Conservation (phyloP, 176 grass and related monocot species). For the Paspalum notatum region DNA sequence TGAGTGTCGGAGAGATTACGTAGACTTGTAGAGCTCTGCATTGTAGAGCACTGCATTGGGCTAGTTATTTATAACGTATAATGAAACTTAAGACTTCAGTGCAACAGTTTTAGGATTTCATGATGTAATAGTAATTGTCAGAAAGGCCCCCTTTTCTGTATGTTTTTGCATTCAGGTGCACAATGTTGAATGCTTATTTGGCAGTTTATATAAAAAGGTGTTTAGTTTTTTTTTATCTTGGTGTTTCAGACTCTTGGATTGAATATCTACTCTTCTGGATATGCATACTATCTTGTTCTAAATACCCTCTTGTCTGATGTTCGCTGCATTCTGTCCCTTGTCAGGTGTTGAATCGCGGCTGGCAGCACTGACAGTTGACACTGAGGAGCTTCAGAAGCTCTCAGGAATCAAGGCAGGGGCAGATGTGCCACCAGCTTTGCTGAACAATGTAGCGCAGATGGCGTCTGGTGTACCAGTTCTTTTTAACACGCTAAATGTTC, state of each 20-base stretch:
- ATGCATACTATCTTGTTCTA: neutral
- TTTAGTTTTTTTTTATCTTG: neutral
- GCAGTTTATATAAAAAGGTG: neutral
- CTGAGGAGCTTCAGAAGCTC: slow-evolving; percentile 71
- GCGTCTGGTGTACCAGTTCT: slow-evolving; percentile 60
- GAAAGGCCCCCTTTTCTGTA: neutral
- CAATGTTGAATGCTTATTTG: neutral
- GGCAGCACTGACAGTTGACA: slow-evolving; percentile 75
- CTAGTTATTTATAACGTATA: neutral
- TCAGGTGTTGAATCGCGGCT: slow-evolving; percentile 90
- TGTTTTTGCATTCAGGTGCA: neutral
- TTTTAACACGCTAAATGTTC: slow-evolving; percentile 88
- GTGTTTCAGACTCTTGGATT: neutral
- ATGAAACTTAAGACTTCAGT: neutral
- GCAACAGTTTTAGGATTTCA: neutral
- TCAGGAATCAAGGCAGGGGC: slow-evolving; percentile 40
- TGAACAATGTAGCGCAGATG: slow-evolving; percentile 62
- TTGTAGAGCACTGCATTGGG: neutral
- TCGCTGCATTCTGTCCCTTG: neutral
- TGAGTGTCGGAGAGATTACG: neutral
- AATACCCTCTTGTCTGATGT: neutral
- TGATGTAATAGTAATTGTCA: neutral
- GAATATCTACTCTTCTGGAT: neutral
- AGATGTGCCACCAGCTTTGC: slow-evolving; percentile 37
- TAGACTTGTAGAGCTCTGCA: neutral